Evolutionary conservation across 2,329 filamentous ascomycete genomes (phyloP), one percentile per base, ranked within the genome.

Genomic region (Cordyceps militaris): DNA sequence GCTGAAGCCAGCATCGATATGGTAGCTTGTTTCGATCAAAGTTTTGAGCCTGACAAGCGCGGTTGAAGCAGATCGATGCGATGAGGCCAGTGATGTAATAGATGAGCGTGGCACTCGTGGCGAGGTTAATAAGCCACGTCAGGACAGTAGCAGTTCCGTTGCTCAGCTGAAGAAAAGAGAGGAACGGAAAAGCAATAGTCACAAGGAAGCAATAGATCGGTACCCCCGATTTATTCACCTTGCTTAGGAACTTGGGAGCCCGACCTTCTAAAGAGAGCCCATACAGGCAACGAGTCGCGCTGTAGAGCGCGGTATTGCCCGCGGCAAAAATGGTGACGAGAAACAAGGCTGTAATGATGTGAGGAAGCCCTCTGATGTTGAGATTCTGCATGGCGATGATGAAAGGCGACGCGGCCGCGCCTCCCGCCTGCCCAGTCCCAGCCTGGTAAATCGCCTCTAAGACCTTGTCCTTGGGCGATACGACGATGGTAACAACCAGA

Each of bases 401-500:
- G 64, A 84, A 85, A 1, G 82, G 83, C 28, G 82, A 85, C 0
- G 80, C 80, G 9, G 79, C 78, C 6, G 80, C 82, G 5, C 75
- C 79, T 6, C 69, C 67, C 6, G 64, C 60, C 8, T 60, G 63
- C 10, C 78, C 61, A 4, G 21, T 19, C 4, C 56, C 59, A 1
- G 59, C 51, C 3, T 76, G 73, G 7, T 71, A 71, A 59, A 84
- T 80, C 1, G 80, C 81, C 3, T n/a, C 73, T 57, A 90, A 73
- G 13, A 75, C 76, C 0, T 73, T 63, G 63, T 88, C 84, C 59
- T 88, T 80, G 66, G 83, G 84, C 3, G 87, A 77, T 50, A 89
- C 77, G 49, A 88, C 70, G 50, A 88, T 85, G n/a, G 84, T 85
- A 23, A 87, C 80, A 30, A 77, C 79, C 1, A 91, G 74, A 2